Conservation (phyloP, 2,329 filamentous ascomycete genomes). For the Cordyceps farinosa region DNA sequence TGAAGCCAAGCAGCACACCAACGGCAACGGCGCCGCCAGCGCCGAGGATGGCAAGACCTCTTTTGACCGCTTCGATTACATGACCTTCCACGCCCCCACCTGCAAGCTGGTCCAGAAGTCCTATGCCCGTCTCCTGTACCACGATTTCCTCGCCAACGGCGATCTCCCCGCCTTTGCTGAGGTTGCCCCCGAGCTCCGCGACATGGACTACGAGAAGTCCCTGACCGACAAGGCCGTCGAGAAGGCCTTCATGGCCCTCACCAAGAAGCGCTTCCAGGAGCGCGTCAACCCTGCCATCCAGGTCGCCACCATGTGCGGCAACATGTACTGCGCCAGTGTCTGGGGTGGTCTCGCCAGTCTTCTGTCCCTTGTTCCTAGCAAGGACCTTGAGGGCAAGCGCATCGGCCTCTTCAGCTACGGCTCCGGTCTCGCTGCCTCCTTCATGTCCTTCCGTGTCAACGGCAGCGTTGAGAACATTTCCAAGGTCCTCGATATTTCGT, state of each 20-base stretch:
- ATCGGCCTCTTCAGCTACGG: slow-evolving; percentile 77
- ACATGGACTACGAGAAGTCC: slow-evolving; percentile 76
- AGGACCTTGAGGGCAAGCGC: slow-evolving; percentile 65
- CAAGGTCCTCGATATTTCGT: slow-evolving; percentile 66
- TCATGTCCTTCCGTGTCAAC: slow-evolving; percentile 69
- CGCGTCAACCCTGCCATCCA: slow-evolving; percentile 70
- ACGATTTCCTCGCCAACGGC: slow-evolving; percentile 74
- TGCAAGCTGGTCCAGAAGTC: slow-evolving; percentile 88
- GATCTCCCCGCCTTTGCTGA: slow-evolving; percentile 66
- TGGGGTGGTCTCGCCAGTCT: slow-evolving; percentile 73
- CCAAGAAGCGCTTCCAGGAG: slow-evolving; percentile 81
- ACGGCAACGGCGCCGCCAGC: slow-evolving; percentile 50
- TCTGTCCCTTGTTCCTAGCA: slow-evolving; percentile 60
- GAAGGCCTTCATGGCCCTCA: slow-evolving; percentile 80
- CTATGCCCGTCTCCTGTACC: slow-evolving; percentile 79
- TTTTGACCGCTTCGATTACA: slow-evolving; percentile 78
- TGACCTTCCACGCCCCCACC: slow-evolving; percentile 78
- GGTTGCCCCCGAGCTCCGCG: slow-evolving; percentile 70
- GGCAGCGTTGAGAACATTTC: slow-evolving; percentile 66
- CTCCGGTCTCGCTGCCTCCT: slow-evolving; percentile 68
- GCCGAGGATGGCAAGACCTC: slow-evolving; percentile 52
- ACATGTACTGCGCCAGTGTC: slow-evolving; percentile 68
- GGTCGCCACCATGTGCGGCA: slow-evolving; percentile 70
- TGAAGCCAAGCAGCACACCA: slow-evolving; percentile 51
- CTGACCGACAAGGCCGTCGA: slow-evolving; percentile 77